phyloP scores from a whole-genome alignment of 352 stramenopile genomes.

The Globisporangium sylvaticum region DNA sequence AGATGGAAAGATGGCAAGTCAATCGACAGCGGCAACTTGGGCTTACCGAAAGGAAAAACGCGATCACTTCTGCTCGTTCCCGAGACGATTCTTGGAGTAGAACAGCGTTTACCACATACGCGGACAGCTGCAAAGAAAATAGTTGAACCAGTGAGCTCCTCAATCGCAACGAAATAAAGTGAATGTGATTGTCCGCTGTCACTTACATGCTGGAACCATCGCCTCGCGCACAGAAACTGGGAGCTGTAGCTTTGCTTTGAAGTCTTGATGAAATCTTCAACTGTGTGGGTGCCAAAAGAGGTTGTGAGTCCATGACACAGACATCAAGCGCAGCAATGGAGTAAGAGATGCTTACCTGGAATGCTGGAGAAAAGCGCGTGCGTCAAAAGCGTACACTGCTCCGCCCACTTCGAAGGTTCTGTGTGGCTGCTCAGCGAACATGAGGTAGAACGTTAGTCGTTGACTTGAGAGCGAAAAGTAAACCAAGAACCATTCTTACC shows the following conservation, averaged over 20 bases:
- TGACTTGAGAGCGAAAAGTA: not conserved
- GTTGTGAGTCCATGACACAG: too few species aligned
- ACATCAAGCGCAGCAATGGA: too few species aligned
- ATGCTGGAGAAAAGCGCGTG: constrained; percentile 81
- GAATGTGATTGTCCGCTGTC: not conserved
- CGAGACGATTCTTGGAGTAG: constrained; percentile 62
- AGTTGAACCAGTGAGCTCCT: not conserved
- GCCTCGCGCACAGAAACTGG: constrained; percentile 63
- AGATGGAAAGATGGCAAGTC: not conserved
- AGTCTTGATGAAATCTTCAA: constrained; percentile 65
- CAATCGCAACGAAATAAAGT: not conserved
- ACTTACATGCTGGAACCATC: constrained; percentile 85
- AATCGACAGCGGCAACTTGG: not conserved
- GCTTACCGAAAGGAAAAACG: constrained; percentile 72
- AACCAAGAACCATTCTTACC: constrained; percentile 14
- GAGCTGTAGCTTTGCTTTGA: constrained; percentile 50
- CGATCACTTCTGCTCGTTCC: constrained; percentile 66
- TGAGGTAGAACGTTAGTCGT: not conserved
- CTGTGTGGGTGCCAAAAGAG: constrained; percentile 21
- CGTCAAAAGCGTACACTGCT: constrained; percentile 76
- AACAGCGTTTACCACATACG: constrained; percentile 80
- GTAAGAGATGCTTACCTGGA: constrained; percentile 34
- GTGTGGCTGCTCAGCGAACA: constrained; percentile 32
- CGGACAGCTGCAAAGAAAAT: constrained; percentile 44
- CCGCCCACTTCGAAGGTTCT: constrained; percentile 54